Evolutionary conservation across 140 eudicot species (phyloP).

Genomic region (Bidens hawaiensis): DNA sequence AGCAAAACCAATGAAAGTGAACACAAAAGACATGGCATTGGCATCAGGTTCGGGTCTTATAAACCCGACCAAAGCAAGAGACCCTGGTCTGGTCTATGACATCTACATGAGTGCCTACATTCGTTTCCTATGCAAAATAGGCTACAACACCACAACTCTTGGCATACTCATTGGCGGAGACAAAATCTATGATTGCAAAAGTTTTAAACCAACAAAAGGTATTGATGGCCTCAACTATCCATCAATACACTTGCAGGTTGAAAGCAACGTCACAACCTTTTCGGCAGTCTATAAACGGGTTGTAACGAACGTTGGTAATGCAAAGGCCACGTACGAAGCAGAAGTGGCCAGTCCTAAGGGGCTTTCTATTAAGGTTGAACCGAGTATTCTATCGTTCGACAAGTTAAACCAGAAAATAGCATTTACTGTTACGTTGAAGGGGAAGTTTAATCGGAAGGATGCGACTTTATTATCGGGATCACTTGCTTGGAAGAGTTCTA

Average conservation of each 20-base stretch:
- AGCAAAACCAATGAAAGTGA: slow-evolving; percentile 59
- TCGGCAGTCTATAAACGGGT: slow-evolving; percentile 58
- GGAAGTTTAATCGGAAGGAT: slow-evolving; percentile 29
- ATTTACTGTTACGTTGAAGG: slow-evolving; percentile 45
- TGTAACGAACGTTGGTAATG: slow-evolving; percentile 51
- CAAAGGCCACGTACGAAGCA: slow-evolving; percentile 32
- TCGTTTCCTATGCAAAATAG: slow-evolving; percentile 63
- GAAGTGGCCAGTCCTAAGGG: slow-evolving; percentile 37
- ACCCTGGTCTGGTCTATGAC: slow-evolving; percentile 82
- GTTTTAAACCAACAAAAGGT: slow-evolving; percentile 40
- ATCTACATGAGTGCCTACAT: slow-evolving; percentile 44
- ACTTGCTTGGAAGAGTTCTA: slow-evolving; percentile 50
- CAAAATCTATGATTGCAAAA: slow-evolving; percentile 39
- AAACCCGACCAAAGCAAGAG: slow-evolving; percentile 56
- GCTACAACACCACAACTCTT: slow-evolving; percentile 55
- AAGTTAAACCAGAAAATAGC: slow-evolving; percentile 33
- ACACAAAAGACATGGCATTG: slow-evolving; percentile 46
- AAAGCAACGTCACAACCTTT: slow-evolving; percentile 17
- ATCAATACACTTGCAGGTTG: slow-evolving; percentile 60
- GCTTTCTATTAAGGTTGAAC: slow-evolving; percentile 43
- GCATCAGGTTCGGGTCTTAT: slow-evolving; percentile 73
- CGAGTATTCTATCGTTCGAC: slow-evolving; percentile 36
- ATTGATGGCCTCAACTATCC: slow-evolving; percentile 88
- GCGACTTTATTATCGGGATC: slow-evolving; percentile 33
- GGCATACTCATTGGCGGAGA: slow-evolving; percentile 43